Base-by-base conservation (phyloP, 257 asterid genomes). In the Rauvolfia tetraphylla region DNA sequence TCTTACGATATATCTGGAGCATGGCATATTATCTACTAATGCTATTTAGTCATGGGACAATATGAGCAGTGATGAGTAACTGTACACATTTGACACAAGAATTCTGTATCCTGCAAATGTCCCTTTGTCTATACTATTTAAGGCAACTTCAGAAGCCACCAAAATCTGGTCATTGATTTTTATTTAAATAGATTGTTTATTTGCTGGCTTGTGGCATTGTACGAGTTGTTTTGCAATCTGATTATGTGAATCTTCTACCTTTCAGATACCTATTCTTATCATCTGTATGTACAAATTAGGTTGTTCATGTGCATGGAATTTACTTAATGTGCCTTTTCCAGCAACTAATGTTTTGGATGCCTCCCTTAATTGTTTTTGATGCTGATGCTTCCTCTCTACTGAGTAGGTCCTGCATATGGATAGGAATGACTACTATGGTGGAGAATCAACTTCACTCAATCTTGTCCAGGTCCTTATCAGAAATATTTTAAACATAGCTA, bases 391-490 rank as follows among this genome's bases (percentile, higher is more conserved):
- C 13, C 0, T 57, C 25, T 41, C 23, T n/a, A 18, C 63, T 39
- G 25, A 75, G 46, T 79, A 84, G 87, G 87, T 84, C 56, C 82
- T 84, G 67, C 87, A 84, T 72, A 84, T 84, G 87, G 87, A 84
- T 78, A 78, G 87, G 75, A 84, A 84, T 78, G 87, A 84, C 81
- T 81, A 84, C 62, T 84, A 84, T 68, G 87, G 87, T 18, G 87
- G 87, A 66, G 87, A 84, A 59, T 84, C 87, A 39, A 84, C 87
- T 36, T 84, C 87, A 14, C 85, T 84, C 34, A 84, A 81, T 73
- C 87, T 84, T 75, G 79, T 84, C 78, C 87, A 84, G 87, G 87
- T 84, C 25, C 44, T 2, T 72, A 62, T 74, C 42, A 59, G 56
- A 11, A 46, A 58, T 42, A 46, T 31, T 56, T 75, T 63, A 25